Base-by-base conservation (phyloP, 140 eudicot species). In the Stevia rebaudiana region DNA sequence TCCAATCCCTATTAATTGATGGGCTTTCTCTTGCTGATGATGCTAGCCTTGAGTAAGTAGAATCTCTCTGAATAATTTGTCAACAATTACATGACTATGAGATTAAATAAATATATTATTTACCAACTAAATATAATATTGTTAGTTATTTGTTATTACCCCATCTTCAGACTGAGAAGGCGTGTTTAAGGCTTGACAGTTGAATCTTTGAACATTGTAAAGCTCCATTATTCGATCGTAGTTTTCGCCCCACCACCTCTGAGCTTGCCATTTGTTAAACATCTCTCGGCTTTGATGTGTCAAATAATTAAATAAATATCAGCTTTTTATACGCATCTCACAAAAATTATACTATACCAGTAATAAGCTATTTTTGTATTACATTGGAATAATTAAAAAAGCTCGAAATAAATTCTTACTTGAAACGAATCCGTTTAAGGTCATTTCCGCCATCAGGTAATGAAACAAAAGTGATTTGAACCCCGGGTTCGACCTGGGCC, bases 401-500 rank as follows among this genome's bases (percentile, higher is more conserved):
- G 11, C 3, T 52, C 21, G 65, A 57, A 48, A 12, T 10, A 43
- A 44, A 25, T 22, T 57, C 72, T 63, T 84, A 88, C 97, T 87
- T 83, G 89, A 89, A 89, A 11, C 97, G 88, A 39, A 89, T 89
- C 9, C 97, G 70, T 61, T 83, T 89, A 51, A 89, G 86, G 74
- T 89, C 97, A 73, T 89, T 89, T 41, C 97, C 97, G 10, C 94
- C 94, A 69, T 81, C 71, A 69, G 95, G 84, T 35, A 89, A 83
- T 69, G 97, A 79, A 17, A 79, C 89, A 57, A 89, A 89, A 46
- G 97, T 89, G 63, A 89, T 89, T 63, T 89, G 97, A 60, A 89
- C 91, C 36, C 97, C 97, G n/a, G 97, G 95, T 71, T 89, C 97
- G 11, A 89, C 97, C 63, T 89, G 95, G n/a, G 97, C 97, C 82